phyloP scores from a whole-genome alignment of 2,329 filamentous ascomycete species.

The Plenodomus biglobosus region DNA sequence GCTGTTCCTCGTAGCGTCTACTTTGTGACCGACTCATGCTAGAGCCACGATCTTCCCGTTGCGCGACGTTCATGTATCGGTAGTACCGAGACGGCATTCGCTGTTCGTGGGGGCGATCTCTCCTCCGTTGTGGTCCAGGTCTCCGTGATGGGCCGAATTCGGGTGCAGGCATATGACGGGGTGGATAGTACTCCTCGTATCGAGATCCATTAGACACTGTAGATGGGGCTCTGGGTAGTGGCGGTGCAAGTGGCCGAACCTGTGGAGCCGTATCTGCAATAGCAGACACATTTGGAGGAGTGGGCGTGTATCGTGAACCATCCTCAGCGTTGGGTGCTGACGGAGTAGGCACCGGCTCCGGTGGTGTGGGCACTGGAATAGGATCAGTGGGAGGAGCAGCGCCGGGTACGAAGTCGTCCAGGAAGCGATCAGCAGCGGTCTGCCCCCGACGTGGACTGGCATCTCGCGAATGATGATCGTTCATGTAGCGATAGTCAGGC shows the following conservation, averaged over 20 bases:
- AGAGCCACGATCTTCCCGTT: constrained; percentile 40
- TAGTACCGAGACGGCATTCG: constrained; percentile 39
- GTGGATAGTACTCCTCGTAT: constrained; percentile 29
- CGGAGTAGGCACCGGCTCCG: constrained; percentile 17
- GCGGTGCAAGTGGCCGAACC: constrained; percentile 18
- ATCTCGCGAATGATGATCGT: constrained; percentile 25
- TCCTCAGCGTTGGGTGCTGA: constrained; percentile 30
- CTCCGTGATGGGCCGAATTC: constrained; percentile 30
- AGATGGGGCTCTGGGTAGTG: constrained; percentile 28
- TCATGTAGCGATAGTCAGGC: constrained; percentile 26
- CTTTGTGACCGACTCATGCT: constrained; percentile 42
- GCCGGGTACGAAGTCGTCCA: constrained; percentile 36
- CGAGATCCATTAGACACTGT: constrained; percentile 39
- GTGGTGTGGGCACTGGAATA: constrained; percentile 12
- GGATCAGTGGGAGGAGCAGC: constrained; percentile 19
- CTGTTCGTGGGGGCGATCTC: constrained; percentile 38
- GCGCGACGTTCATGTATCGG: constrained; percentile 39
- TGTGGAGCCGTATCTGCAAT: constrained; percentile 19
- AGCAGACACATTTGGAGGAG: constrained; percentile 20
- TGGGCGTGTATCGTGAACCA: constrained; percentile 34
- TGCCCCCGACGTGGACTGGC: constrained; percentile 24
- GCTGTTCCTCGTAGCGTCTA: constrained; percentile 40
- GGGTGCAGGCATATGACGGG: constrained; percentile 31
- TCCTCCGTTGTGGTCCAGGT: constrained; percentile 33
- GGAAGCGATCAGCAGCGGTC: constrained; percentile 40